Percentiles rank a stretch among this genome's conserved stretches.
Conservation (phyloP, 345 rosid genomes). For the Iberis pinnata region DNA sequence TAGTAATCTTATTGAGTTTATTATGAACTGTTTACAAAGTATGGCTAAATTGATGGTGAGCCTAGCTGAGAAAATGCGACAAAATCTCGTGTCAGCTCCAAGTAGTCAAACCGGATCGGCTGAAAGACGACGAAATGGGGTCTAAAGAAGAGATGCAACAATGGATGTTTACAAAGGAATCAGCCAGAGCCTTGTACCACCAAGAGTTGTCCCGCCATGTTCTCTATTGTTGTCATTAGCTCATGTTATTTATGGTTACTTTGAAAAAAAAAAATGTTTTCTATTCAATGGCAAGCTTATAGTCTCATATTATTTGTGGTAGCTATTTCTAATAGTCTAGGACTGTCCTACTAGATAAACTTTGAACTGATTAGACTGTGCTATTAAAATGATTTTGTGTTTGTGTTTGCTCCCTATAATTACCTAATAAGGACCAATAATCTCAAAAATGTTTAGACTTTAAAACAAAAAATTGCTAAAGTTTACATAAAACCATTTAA, state of each 20-base stretch:
- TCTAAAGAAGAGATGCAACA: slow-evolving; percentile 95
- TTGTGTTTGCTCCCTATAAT: too few species aligned
- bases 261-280: not conserved
- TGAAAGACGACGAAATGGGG: slow-evolving; percentile 81
- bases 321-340: too few species aligned
- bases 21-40: slow-evolving; percentile 37
- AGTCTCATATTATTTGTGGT: too few species aligned
- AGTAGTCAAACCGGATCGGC: slow-evolving; percentile 43
- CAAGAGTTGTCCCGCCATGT: slow-evolving; percentile 95
- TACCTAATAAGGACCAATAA: too few species aligned
- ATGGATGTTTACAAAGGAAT: slow-evolving; percentile 83
- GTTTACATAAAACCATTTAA: too few species aligned
- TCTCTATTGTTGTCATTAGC: slow-evolving; percentile 18
- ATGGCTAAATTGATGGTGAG: slow-evolving; percentile 93
- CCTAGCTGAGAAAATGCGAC: slow-evolving; percentile 90
- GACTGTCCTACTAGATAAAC: too few species aligned
- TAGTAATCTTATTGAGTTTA: too few species aligned
- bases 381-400: too few species aligned
- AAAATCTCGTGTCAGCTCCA: slow-evolving; percentile 65
- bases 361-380: too few species aligned
- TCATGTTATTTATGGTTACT: not conserved
- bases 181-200: slow-evolving; percentile 91
- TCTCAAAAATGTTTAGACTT: too few species aligned
- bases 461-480: too few species aligned
- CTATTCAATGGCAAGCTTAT: not conserved